phyloP scores from a whole-genome alignment of 2,329 filamentous ascomycete genomes.

The Sporothrix globosa region DNA sequence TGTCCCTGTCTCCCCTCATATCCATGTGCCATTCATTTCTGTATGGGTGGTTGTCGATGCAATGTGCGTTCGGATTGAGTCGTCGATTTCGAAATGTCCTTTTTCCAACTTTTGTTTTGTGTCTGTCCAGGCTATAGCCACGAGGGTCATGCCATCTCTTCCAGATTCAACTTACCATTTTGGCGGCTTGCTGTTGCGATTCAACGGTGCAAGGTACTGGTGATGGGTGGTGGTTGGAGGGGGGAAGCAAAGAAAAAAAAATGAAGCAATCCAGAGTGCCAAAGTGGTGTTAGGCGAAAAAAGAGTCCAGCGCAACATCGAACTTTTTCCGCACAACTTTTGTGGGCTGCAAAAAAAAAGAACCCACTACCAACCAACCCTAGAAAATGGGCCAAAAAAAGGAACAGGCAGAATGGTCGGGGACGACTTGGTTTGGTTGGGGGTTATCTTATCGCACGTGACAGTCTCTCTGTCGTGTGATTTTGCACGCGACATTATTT shows the following conservation, averaged over 20 bases:
- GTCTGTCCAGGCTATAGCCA: conserved; percentile 12
- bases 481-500: neutral
- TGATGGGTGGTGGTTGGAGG: conserved; percentile 44
- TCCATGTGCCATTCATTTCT: conserved; percentile 5
- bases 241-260: conserved; percentile 39
- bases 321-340: conserved; percentile 39
- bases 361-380: conserved; percentile 44
- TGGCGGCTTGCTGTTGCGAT: conserved; percentile 58
- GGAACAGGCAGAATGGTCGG: conserved; percentile 41
- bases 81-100: neutral
- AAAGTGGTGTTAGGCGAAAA: conserved; percentile 28
- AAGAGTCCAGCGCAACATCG: conserved; percentile 37
- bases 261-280: conserved; percentile 6
- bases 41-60: conserved; percentile 6
- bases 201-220: conserved; percentile 38
- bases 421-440: conserved; percentile 38
- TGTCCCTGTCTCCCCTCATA: conserved; percentile 9
- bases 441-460: conserved; percentile 3
- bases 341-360: conserved; percentile 45
- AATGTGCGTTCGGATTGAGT: conserved; percentile 25
- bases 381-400: conserved; percentile 36
- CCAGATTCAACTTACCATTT: conserved; percentile 66
- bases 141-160: conserved; percentile 39
- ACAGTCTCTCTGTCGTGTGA: neutral
- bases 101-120: neutral